Percentiles rank a stretch among this genome's conserved stretches.
Evolutionary conservation across 1,139 yeast species (phyloP).

Genomic region (Arxiozyma heterogenica): DNA sequence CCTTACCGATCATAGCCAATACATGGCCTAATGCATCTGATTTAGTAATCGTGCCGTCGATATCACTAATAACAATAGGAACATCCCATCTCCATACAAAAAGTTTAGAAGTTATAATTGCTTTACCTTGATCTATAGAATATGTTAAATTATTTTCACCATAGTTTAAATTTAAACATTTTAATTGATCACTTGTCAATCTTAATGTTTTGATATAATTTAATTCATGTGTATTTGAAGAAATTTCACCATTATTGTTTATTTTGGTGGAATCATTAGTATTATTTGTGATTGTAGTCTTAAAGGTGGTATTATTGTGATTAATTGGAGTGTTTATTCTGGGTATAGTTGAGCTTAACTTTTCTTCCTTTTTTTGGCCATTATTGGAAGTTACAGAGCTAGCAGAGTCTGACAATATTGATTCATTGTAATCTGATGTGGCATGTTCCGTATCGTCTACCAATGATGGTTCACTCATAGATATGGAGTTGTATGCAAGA

Average conservation of each 20-base stretch:
- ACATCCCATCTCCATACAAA: slow-evolving; percentile 77
- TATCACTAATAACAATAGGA: slow-evolving; percentile 93
- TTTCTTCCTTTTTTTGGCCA: background rate
- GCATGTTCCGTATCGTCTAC: slow-evolving; percentile 1
- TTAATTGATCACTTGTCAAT: slow-evolving; percentile 82
- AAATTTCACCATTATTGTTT: background rate
- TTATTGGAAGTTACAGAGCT: slow-evolving; percentile 3
- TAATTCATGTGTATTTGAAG: slow-evolving; percentile 2
- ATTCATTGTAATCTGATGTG: slow-evolving; percentile 1
- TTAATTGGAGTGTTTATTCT: background rate
- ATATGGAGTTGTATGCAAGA: slow-evolving; percentile 16
- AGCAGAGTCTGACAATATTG: background rate
- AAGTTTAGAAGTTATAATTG: slow-evolving; percentile 63
- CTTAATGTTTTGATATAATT: slow-evolving; percentile 78
- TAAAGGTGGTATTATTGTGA: background rate
- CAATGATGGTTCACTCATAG: slow-evolving; percentile 17
- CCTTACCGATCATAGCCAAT: slow-evolving; percentile 84
- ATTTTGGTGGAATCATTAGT: background rate
- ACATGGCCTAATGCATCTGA: slow-evolving; percentile 98
- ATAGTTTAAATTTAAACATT: slow-evolving; percentile 57
- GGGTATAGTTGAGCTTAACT: background rate
- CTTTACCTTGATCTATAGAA: slow-evolving; percentile 73
- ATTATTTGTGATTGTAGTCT: no score
- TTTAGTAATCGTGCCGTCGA: slow-evolving; percentile 96
- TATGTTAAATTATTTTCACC: slow-evolving; percentile 78